A percentile compares a stretch with the other conserved stretches of the same genome.
These are phyloP conservation scores for Cladochytrium tenue DNA, from an alignment of 371 early-diverging fungal genomes.

Conservation along the genomic window DNA sequence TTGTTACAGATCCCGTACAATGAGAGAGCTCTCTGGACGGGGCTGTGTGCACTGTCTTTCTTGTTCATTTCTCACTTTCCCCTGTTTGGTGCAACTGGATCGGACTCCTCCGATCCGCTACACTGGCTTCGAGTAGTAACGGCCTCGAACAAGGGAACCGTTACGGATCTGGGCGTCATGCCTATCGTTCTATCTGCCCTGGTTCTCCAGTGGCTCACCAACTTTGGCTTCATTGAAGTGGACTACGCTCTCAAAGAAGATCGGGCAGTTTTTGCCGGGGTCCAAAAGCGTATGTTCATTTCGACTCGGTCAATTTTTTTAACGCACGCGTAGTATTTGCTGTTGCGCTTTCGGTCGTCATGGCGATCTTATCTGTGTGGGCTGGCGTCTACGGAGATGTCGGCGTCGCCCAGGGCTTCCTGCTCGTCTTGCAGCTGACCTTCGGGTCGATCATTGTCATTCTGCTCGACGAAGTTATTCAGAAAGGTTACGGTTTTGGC, in stretches of 20 bases:
- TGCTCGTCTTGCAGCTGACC: constrained; percentile 94
- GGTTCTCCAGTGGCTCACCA: constrained; percentile 97
- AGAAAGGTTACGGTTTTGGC: constrained; percentile 99
- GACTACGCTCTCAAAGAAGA: constrained; percentile 98
- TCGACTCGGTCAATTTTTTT: neutral
- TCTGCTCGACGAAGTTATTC: constrained; percentile 97
- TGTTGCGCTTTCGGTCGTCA: constrained; percentile 94
- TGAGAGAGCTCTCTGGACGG: constrained; percentile 98
- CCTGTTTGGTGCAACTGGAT: constrained; percentile 97
- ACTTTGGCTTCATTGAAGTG: constrained; percentile 93
- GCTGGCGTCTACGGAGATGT: constrained; percentile 97
- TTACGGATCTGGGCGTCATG: constrained; percentile 99
- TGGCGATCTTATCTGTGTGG: constrained; percentile 67
- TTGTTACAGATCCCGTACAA: constrained; percentile 80
- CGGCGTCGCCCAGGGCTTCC: constrained; percentile 86
- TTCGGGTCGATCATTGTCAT: constrained; percentile 95
- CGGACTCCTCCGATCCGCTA: constrained; percentile 91
- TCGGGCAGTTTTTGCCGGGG: constrained; percentile 93
- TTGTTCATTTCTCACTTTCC: constrained; percentile 99
- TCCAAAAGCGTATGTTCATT: constrained; percentile 83
- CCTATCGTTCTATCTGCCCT: constrained; percentile 99
- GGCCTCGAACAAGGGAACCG: constrained; percentile 97
- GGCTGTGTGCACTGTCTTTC: constrained; percentile 94
- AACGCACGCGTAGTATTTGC: constrained; percentile 36
- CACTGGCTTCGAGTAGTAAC: constrained; percentile 99